Evolutionary conservation across 2,329 filamentous ascomycete species (phyloP).

Genomic region (Neofusicoccum kwambonambiense): DNA sequence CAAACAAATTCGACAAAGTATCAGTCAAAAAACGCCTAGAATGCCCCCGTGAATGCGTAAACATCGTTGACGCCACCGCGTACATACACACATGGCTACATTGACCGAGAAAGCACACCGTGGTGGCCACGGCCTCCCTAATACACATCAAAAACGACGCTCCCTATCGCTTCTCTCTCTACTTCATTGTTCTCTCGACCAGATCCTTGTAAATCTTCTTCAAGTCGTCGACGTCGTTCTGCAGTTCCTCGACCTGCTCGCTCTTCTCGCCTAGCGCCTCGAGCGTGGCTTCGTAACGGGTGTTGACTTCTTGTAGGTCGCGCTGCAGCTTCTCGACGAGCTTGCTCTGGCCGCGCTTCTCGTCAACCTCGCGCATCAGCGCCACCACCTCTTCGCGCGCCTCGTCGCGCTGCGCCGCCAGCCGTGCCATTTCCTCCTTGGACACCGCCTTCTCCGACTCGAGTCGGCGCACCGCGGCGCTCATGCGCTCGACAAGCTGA

Average conservation of each 20-base stretch:
- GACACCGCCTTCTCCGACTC: conserved; percentile 88
- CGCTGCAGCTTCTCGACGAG: conserved; percentile 65
- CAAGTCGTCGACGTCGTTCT: conserved; percentile 83
- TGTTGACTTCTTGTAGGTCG: conserved; percentile 67
- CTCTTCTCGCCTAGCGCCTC: conserved; percentile 97
- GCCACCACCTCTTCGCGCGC: conserved; percentile 86
- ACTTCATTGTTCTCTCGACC: conserved; percentile 79
- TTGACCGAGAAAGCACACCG: neutral
- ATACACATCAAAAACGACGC: neutral
- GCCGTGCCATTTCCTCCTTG: conserved; percentile 78
- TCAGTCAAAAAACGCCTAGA: neutral
- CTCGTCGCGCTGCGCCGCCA: conserved; percentile 85
- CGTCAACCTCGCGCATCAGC: conserved; percentile 83
- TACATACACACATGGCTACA: neutral
- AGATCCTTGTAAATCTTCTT: conserved; percentile 96
- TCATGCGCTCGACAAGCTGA: conserved; percentile 95
- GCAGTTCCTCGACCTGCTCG: conserved; percentile 87
- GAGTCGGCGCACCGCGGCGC: conserved; percentile 82
- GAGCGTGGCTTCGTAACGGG: conserved; percentile 83
- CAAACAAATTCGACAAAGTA: neutral
- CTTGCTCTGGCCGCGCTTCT: conserved; percentile 59
- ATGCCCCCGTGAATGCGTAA: conserved; percentile 6
- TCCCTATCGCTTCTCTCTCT: conserved; percentile 10
- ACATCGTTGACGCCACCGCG: conserved; percentile 6
- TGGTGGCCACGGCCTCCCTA: neutral